These are phyloP conservation scores for Fomitopsis schrenkii DNA, from an alignment of 1,284 basidiomycete genomes.

Conservation along the genomic window DNA sequence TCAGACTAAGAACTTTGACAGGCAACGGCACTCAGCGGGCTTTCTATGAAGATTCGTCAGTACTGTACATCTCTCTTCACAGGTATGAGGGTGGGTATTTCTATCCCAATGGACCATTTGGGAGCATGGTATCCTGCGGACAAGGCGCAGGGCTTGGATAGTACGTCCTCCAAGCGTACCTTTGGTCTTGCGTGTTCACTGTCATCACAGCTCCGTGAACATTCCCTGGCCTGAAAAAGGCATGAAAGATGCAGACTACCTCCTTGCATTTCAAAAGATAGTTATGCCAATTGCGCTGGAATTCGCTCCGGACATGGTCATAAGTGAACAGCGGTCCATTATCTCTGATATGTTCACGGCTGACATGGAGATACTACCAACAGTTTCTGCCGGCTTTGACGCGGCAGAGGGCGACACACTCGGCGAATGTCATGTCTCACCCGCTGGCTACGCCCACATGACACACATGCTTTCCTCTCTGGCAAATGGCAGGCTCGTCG, in stretches of 20 bases:
- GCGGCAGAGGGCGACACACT: conserved; percentile 92
- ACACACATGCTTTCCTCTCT: conserved; percentile 93
- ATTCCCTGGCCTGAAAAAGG: conserved; percentile 90
- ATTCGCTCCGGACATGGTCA: conserved; percentile 93
- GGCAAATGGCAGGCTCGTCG: conserved; percentile 86
- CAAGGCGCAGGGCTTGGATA: conserved; percentile 80
- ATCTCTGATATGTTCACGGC: neutral
- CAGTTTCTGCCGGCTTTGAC: conserved; percentile 98
- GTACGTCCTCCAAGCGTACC: conserved; percentile 29
- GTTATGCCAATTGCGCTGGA: conserved; percentile 98
- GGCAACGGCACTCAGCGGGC: conserved; percentile 97
- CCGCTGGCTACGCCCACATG: conserved; percentile 98
- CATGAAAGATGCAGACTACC: conserved; percentile 94
- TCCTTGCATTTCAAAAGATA: conserved; percentile 93
- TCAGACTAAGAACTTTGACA: conserved; percentile 5
- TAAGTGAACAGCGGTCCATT: conserved; percentile 58
- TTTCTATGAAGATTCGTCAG: conserved; percentile 87
- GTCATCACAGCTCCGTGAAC: conserved; percentile 75
- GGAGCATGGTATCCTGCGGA: conserved; percentile 82
- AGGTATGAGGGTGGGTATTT: conserved; percentile 89
- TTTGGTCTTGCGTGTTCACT: conserved; percentile 10
- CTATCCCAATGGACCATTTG: conserved; percentile 92
- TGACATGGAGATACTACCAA: neutral
- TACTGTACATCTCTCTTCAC: conserved; percentile 96
- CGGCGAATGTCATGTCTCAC: conserved; percentile 88